Evolutionary conservation across 1,284 basidiomycete genomes (phyloP), one percentile per base, ranked within the genome.

Genomic region (Ganoderma sinense): DNA sequence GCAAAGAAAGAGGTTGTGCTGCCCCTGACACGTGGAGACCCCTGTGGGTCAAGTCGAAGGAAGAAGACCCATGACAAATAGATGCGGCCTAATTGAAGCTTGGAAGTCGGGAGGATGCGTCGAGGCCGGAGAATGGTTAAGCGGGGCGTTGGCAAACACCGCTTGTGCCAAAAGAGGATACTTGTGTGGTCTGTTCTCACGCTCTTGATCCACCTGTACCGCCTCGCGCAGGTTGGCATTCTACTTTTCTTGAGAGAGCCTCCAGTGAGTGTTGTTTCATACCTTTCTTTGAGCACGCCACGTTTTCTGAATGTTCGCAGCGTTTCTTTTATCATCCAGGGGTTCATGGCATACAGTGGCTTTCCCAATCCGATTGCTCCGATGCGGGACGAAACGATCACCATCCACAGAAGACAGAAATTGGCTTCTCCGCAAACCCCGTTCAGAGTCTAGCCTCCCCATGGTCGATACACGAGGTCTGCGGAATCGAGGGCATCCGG

Each of bases 211-310:
- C 29, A 26, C 39, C 45, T 20, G 65, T 51, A 71, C 62, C n/a
- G 69, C 72, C 72, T 69, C 55, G 14, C 69, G 69, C 69, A 65
- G 71, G 71, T 62, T 61, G 39, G 18, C 20, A 36, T 65, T 61
- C 70, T 66, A 58, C 51, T 62, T 36, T 62, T 40, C 29, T 40
- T n/a, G n/a, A 45, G 26, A 51, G 45, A 55, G 59, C 36, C 36
- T 39, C 39, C 39, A 4, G 36, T 39, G 20, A 10, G 10, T 31
- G 23, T 31, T 13, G 29, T 13, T 39, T n/a, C 29, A 59, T 39
- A 58, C 2, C 39, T 4, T 29, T 33, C 29, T 56, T 20, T 16
- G 2, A 16, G 8, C 36, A 10, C 36, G 8, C 36, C 11, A 36
- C 36, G 33, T 58, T 33, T n/a, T 18, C 59, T 26, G 8, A 40